Conservation (phyloP, 768 basidiomycete genomes). For the Collybia sordida region DNA sequence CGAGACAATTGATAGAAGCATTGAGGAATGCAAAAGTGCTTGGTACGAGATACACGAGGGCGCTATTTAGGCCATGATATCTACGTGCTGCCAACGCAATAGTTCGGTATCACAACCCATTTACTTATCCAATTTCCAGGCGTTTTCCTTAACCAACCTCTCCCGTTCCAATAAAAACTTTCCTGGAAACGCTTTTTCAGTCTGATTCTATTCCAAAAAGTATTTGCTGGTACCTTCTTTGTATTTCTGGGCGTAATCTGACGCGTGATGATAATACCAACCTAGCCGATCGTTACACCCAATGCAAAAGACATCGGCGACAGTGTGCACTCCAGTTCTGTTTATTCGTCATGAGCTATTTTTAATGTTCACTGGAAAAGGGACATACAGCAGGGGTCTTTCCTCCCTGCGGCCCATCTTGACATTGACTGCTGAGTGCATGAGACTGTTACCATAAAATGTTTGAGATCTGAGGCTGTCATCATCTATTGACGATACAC, state of each 20-base stretch:
- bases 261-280: conserved; percentile 83
- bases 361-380: background rate
- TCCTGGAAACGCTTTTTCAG: conserved; percentile 37
- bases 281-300: conserved; percentile 79
- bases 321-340: conserved; percentile 80
- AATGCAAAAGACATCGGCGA: conserved; percentile 77
- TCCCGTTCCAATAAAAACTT: conserved; percentile 83
- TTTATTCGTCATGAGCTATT: conserved; percentile 1
- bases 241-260: conserved; percentile 77
- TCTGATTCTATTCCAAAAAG: background rate
- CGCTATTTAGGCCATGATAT: too few relatives aligned
- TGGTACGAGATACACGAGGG: too few relatives aligned
- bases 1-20: too few relatives aligned
- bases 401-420: conserved; percentile 75
- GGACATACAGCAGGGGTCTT: conserved; percentile 61
- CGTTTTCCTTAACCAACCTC: conserved; percentile 79
- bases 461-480: background rate
- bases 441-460: conserved; percentile 45
- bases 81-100: too few relatives aligned
- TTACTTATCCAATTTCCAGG: conserved; percentile 62
- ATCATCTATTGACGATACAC: conserved; percentile 27
- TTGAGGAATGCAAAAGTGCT: too few relatives aligned
- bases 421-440: conserved; percentile 77
- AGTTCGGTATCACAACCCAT: background rate
- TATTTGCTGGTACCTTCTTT: conserved; percentile 63